Evolutionary conservation across 768 basidiomycete species (phyloP).

Genomic region (Cystofilobasidium bisporidii): DNA sequence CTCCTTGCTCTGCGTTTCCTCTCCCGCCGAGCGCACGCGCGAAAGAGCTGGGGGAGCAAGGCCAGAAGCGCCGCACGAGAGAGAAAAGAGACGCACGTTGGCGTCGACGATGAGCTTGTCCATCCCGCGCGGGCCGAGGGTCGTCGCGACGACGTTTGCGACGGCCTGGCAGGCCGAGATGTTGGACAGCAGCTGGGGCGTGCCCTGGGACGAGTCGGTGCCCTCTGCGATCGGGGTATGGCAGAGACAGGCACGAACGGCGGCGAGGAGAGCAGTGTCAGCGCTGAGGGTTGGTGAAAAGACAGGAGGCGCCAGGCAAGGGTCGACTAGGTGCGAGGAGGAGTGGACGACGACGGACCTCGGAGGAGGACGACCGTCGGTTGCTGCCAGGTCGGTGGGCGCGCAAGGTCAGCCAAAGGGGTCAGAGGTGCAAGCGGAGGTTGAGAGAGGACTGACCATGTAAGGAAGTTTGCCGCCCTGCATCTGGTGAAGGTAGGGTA

Average conservation of each 20-base stretch:
- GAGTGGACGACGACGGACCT: too few species aligned
- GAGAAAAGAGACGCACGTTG: slow-evolving; percentile 27
- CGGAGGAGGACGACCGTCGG: slow-evolving; percentile 91
- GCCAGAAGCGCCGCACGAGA: too few species aligned
- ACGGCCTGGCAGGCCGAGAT: slow-evolving; percentile 94
- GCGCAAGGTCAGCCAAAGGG: background rate
- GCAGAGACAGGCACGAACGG: background rate
- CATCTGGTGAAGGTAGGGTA: slow-evolving; percentile 1
- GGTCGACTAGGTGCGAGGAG: background rate
- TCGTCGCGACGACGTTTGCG: slow-evolving; percentile 78
- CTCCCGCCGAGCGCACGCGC: background rate
- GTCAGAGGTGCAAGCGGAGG: too few species aligned
- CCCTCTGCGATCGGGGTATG: slow-evolving; percentile 49
- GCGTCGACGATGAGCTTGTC: slow-evolving; percentile 58
- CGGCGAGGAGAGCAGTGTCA: background rate
- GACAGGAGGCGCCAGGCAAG: background rate
- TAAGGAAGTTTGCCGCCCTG: slow-evolving; percentile 23
- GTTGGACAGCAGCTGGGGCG: slow-evolving; percentile 81
- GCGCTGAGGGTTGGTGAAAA: background rate
- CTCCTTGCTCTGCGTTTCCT: background rate
- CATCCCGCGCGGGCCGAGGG: slow-evolving; percentile 97
- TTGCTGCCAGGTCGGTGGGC: slow-evolving; percentile 53
- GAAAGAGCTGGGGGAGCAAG: too few species aligned
- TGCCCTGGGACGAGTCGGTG: slow-evolving; percentile 92
- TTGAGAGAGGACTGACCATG: slow-evolving; percentile 5